Evolutionary conservation across 2,329 filamentous ascomycete species (phyloP).

Genomic region (Colletotrichum truncatum): DNA sequence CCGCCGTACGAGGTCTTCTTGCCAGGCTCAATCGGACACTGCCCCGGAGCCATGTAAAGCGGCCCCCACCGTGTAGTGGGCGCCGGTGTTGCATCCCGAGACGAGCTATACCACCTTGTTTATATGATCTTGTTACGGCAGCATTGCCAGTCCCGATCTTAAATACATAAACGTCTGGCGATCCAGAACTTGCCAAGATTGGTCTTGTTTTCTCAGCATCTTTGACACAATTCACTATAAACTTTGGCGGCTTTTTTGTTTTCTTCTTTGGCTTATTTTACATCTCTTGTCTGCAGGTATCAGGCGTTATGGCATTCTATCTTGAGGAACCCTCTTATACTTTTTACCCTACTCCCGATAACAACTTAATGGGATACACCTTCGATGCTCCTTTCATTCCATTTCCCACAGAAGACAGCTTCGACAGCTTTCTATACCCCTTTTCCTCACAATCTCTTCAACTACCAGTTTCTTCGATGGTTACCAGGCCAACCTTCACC

Average conservation of each 20-base stretch:
- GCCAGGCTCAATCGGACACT: not conserved
- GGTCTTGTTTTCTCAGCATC: not conserved
- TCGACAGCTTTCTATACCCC: conserved; percentile 11
- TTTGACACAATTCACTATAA: not conserved
- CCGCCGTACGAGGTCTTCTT: conserved; percentile 12
- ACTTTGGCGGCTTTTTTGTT: not conserved
- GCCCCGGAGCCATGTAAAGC: conserved; percentile 4
- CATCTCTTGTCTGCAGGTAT: not conserved
- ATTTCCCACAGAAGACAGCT: not conserved
- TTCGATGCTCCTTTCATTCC: conserved; percentile 21
- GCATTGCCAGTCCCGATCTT: conserved; percentile 4
- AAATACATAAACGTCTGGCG: conserved; percentile 25
- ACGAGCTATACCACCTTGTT: conserved; percentile 18
- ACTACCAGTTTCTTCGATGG: not conserved
- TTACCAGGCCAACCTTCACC: not conserved
- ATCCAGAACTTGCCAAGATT: conserved; percentile 14
- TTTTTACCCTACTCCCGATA: not conserved
- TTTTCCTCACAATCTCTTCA: conserved; percentile 2
- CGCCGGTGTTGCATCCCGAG: conserved; percentile 10
- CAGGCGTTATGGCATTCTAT: conserved; percentile 14
- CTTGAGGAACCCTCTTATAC: conserved; percentile 12
- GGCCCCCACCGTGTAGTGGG: not conserved
- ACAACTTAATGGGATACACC: not conserved
- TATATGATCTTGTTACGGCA: conserved; percentile 24
- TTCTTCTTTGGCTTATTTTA: not conserved